These are phyloP conservation scores for Pythium chondricola DNA, from an alignment of 352 stramenopile species.

Conservation along the genomic window DNA sequence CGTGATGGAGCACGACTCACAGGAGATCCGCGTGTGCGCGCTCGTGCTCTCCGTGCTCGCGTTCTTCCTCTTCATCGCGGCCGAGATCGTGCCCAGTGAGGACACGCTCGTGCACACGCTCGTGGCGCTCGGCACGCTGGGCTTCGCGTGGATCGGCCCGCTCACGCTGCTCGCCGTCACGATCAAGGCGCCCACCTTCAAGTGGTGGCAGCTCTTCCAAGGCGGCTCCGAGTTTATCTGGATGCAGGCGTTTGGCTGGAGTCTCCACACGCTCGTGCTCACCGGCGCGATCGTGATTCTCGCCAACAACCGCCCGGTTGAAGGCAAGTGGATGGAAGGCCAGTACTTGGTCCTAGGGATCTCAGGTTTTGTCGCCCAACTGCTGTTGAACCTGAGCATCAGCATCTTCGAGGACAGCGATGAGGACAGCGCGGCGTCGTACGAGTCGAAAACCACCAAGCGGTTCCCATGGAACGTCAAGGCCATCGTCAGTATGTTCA, in stretches of 20 bases:
- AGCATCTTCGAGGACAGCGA: conserved; percentile 23
- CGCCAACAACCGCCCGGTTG: conserved; percentile 26
- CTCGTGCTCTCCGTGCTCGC: conserved; percentile 45
- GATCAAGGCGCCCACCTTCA: conserved; percentile 33
- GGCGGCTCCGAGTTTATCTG: conserved; percentile 52
- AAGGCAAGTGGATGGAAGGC: conserved; percentile 38
- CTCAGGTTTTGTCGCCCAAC: conserved; percentile 43
- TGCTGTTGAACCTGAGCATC: conserved; percentile 54
- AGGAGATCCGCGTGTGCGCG: conserved; percentile 44
- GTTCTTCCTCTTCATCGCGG: conserved; percentile 58
- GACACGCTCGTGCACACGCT: conserved; percentile 31
- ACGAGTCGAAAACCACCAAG: not conserved
- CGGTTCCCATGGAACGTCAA: conserved; percentile 37
- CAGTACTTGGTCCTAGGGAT: conserved; percentile 51
- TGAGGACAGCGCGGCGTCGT: not conserved
- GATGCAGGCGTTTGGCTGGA: conserved; percentile 61
- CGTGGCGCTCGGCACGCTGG: conserved; percentile 39
- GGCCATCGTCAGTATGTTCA: conserved; percentile 39
- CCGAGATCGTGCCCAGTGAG: conserved; percentile 37
- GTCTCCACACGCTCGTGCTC: conserved; percentile 39
- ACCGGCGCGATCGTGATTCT: conserved; percentile 35
- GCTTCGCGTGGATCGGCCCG: conserved; percentile 50
- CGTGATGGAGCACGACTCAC: conserved; percentile 35
- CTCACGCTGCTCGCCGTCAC: conserved; percentile 48
- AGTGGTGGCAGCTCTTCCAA: conserved; percentile 57